Base-by-base conservation (phyloP, 306 rosid genomes). In the Trifolium repens region DNA sequence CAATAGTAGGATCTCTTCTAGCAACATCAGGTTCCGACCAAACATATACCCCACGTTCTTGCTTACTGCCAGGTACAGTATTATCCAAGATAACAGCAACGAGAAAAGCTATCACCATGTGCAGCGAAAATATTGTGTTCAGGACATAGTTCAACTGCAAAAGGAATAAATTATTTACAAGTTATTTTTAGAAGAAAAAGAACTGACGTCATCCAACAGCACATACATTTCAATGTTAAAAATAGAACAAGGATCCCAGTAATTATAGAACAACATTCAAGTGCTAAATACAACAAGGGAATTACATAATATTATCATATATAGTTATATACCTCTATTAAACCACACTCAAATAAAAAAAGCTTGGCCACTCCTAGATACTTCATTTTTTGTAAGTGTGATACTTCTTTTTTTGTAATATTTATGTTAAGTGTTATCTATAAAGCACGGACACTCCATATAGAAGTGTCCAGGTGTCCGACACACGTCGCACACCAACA, bases 11-110 rank as follows among this genome's bases (percentile, higher is more conserved):
- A 73, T 94, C 99, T 82, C 90, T 87, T 79, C 84, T 85, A 47
- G 92, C 98, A 79, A 82, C 88, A 73, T 94, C 99, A 1, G 88
- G 71, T 59, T 94, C 96, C 0, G 97, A 89, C 99, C 99, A 94
- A 64, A 90, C 92, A 13, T 94, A 94, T 27, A 94, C 99, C 50
- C 99, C 99, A 1, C 96, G 96, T 85, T 94, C 99, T 71, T 88
- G 96, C 76, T 84, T 83, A 78, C 96, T 90, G 59, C 99, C 99
- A 7, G 99, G 99, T 37, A 94, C 97, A 7, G 99, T 90, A 74
- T 92, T 92, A 72, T 94, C 97, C 78, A 94, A 92, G 79, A 92
- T 83, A 73, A 89, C 74, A 47, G 97, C 99, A 3, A 86, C 93
- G 9, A 91, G 85, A 84, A 93, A 91, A 60, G 96, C 97, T n/a